Evolutionary conservation across 441 rosid genomes (phyloP).

Genomic region (Pelargonium citronellum): DNA sequence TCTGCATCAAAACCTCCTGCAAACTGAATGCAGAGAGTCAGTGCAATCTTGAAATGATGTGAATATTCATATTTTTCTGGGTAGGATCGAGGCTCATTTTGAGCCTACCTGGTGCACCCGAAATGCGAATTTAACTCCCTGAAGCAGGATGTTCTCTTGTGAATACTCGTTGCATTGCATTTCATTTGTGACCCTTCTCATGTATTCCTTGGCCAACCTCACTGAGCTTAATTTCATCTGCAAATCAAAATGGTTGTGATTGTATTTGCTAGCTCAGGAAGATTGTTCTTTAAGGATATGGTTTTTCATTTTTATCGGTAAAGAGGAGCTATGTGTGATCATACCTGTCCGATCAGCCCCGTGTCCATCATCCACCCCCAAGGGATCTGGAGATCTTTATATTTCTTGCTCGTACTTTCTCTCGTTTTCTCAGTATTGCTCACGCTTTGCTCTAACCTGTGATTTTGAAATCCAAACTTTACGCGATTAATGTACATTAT

Average conservation of each 20-base stretch:
- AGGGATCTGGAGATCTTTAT: slow-evolving; percentile 59
- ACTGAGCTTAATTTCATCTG: slow-evolving; percentile 56
- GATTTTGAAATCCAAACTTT: slow-evolving; percentile 12
- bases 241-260: background rate
- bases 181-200: slow-evolving; percentile 45
- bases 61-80: background rate
- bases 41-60: background rate
- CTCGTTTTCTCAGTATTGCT: slow-evolving; percentile 42
- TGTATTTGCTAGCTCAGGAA: no score
- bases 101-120: slow-evolving; percentile 58
- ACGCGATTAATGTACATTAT: background rate
- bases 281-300: no score
- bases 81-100: background rate
- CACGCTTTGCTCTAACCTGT: slow-evolving; percentile 59
- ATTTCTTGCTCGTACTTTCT: slow-evolving; percentile 48
- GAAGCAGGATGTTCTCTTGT: slow-evolving; percentile 41
- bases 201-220: slow-evolving; percentile 46
- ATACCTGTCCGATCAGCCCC: slow-evolving; percentile 62
- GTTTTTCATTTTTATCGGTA: background rate
- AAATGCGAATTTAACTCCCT: slow-evolving; percentile 56
- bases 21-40: slow-evolving; percentile 36
- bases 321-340: slow-evolving; percentile 22
- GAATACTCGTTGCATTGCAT: slow-evolving; percentile 26
- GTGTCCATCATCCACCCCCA: slow-evolving; percentile 73
- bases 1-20: slow-evolving; percentile 63